These are phyloP conservation scores for Phanerochaete sordida DNA, from an alignment of 768 basidiomycete genomes.

Conservation along the genomic window DNA sequence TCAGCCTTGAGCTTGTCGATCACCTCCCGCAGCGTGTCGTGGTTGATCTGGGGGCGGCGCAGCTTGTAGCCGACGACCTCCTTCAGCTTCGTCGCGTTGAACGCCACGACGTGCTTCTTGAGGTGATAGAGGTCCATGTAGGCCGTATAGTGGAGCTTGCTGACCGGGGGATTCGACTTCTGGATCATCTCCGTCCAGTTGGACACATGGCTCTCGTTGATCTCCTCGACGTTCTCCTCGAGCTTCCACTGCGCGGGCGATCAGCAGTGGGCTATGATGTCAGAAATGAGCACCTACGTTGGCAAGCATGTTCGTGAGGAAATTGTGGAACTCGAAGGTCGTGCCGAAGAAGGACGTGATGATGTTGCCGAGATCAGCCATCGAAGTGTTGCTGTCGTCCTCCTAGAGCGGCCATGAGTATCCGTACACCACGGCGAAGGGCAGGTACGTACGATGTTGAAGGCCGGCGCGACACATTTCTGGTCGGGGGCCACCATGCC, in stretches of 20 bases:
- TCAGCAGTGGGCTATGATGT: neutral
- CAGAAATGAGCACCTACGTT: slow-evolving; percentile 41
- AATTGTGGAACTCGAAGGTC: slow-evolving; percentile 75
- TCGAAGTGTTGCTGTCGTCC: slow-evolving; percentile 72
- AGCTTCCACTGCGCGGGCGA: slow-evolving; percentile 45
- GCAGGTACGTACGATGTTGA: slow-evolving; percentile 61
- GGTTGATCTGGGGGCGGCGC: slow-evolving; percentile 57
- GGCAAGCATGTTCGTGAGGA: slow-evolving; percentile 62
- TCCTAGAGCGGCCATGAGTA: slow-evolving; percentile 37
- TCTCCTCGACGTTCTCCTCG: slow-evolving; percentile 74
- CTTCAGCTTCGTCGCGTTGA: slow-evolving; percentile 73
- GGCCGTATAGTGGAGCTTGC: slow-evolving; percentile 67
- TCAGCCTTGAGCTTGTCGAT: slow-evolving; percentile 82
- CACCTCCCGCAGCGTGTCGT: slow-evolving; percentile 60
- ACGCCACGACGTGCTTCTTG: slow-evolving; percentile 64
- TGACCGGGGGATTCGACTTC: slow-evolving; percentile 65
- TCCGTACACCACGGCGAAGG: neutral
- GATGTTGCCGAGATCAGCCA: slow-evolving; percentile 60
- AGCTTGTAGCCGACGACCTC: slow-evolving; percentile 66
- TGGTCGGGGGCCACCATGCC: slow-evolving; percentile 54
- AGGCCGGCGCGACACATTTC: slow-evolving; percentile 70
- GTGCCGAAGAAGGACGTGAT: slow-evolving; percentile 75
- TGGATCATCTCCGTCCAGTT: slow-evolving; percentile 82
- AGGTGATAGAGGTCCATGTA: slow-evolving; percentile 78
- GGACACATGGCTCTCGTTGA: slow-evolving; percentile 80